Evolutionary conservation across 2,329 filamentous ascomycete genomes (phyloP), one percentile per base, ranked within the genome.

Genomic region (Calycina herbarum): DNA sequence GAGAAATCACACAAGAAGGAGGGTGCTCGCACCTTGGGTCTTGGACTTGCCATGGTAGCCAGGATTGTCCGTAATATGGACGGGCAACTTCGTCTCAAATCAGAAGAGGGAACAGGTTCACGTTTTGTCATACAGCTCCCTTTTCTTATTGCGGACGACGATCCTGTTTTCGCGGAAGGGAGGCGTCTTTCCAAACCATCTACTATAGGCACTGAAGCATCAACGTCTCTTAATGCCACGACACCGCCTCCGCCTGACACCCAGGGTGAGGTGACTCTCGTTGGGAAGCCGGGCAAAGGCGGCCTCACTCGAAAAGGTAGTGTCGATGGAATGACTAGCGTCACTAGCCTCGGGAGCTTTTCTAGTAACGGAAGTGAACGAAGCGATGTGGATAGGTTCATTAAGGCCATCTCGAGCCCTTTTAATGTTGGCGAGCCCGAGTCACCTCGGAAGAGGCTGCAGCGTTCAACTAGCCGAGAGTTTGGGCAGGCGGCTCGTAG

Each of bases 51-150:
- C 0, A 83, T 96, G 13, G 93, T 96, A n/a, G 91, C 92, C 17
- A 86, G 93, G 45, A 92, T 93, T 42, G 83, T 97, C 38, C 86
- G 89, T n/a, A 96, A 93, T 73, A 95, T 96, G 91, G 89, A 94
- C 66, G 94, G 93, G 0, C 93, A 96, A 73, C 78, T 97, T 35
- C 87, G 92, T 1, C 79, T 97, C 1, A 94, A 93, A 73, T 96
- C 93, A 0, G 92, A 95, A 72, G 85, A 90, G 74, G 90, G 90
- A 1, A 91, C 89, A 71, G 93, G 94, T 0, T 94, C 93, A 20
- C 85, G 91, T 62, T 96, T 97, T 69, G 87, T 93, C 24, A 86
- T 97, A 29, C 86, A 92, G 68, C 80, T 97, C 35, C 89, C 90
- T 0, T 95, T 97, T 69, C 82, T 87, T 7, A 75, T 94, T 0